Evolutionary conservation across 352 stramenopile genomes (phyloP), one percentile per base, ranked within the genome.

Genomic region (Sclerospora graminicola): DNA sequence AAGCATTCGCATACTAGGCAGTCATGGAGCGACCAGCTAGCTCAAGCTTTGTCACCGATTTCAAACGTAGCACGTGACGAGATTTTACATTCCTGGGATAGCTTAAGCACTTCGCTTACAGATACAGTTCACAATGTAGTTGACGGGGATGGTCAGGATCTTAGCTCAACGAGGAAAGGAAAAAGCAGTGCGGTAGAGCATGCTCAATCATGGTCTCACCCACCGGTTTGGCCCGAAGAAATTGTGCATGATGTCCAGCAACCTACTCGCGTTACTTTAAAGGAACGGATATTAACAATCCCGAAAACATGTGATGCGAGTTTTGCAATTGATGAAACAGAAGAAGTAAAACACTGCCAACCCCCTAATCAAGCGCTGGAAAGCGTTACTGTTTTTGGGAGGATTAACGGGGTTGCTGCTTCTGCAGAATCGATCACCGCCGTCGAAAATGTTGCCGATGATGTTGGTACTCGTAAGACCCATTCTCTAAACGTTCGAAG

Each of bases 21-120:
- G 23, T 27, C 28, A 16, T 45, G 21, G 32, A 34, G 48, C 20
- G 47, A 62, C 11, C 38, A 27, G 31, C 48, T 41, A 4, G 51
- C 53, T 53, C 15, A 38, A 15, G 28, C 52, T 2, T 21, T 28
- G 18, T 19, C 28, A 6, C 15, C 15, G 7, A 24, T 19, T 39
- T 4, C 9, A 16, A 16, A 18, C 4, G 10, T 18, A 28, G 19
- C 34, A 16, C 18, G 27, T 15, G 34, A 16, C 34, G 11, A 28
- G 9, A 28, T 19, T 40, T 4, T 18, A 18, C 9, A 28, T 28
- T 0, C 8, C 27, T 28, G 19, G 14, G 10, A 10, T 18, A 28
- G 26, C 19, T 28, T 40, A n/a, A 5, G 34, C 19, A 27, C 15
- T 28, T 18, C 18, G 15, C 10, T 13, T 6, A 28, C 34, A 16